A percentile compares a stretch with the other conserved stretches of the same genome.
These are phyloP conservation scores for Phialemoniopsis sp. DNA, from an alignment of 2,329 filamentous ascomycete species.

Conservation along the genomic window DNA sequence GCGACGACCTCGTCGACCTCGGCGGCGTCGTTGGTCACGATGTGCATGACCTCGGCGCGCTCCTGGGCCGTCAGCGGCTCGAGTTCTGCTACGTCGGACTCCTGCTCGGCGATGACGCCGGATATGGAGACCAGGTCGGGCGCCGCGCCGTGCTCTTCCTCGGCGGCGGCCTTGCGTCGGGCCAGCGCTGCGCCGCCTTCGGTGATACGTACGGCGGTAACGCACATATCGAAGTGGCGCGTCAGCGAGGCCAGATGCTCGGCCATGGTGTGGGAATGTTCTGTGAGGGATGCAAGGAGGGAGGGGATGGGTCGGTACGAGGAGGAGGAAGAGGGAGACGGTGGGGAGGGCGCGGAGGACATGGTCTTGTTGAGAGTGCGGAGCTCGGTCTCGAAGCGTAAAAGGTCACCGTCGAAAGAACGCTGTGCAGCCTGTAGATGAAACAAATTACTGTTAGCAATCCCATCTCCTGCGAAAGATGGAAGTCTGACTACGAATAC, in stretches of 20 bases:
- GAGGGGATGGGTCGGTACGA: constrained; percentile 40
- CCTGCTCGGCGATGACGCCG: constrained; percentile 58
- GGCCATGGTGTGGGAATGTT: constrained; percentile 78
- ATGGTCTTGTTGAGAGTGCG: constrained; percentile 58
- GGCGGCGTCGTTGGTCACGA: constrained; percentile 68
- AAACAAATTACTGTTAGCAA: not conserved
- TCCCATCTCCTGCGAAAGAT: too few species aligned
- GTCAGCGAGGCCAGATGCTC: constrained; percentile 75
- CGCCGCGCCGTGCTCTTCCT: constrained; percentile 39
- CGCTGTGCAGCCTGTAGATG: constrained; percentile 53
- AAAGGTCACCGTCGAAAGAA: constrained; percentile 72
- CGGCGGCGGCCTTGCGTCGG: constrained; percentile 64
- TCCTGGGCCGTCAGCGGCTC: constrained; percentile 74
- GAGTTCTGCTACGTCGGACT: constrained; percentile 44
- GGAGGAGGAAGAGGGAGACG: constrained; percentile 26
- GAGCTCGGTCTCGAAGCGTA: constrained; percentile 72
- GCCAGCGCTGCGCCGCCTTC: constrained; percentile 72
- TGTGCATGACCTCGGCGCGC: constrained; percentile 74
- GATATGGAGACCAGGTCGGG: constrained; percentile 53
- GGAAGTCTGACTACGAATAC: constrained; percentile 8
- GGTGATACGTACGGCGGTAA: constrained; percentile 85
- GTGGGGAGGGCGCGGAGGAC: constrained; percentile 29
- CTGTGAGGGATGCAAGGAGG: constrained; percentile 60
- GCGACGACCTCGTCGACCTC: constrained; percentile 63
- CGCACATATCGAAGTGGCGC: constrained; percentile 87